A percentile compares a stretch with the other conserved stretches of the same genome.
Conservation (phyloP, 148 eudicot genomes). For the Rhododendron williamsianum region DNA sequence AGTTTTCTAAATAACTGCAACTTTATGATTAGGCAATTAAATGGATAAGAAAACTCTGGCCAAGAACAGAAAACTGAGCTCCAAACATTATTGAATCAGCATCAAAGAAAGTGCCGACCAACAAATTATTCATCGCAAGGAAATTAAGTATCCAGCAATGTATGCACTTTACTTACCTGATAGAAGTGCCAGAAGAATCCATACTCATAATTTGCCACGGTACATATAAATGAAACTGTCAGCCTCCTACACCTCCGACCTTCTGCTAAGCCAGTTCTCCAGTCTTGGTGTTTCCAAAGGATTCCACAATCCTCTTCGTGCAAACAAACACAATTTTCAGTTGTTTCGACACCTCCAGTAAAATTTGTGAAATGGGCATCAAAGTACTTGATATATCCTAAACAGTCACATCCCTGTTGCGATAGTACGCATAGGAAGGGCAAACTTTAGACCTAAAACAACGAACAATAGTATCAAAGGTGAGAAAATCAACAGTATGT, state of each 20-base stretch:
- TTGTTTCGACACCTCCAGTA: slow-evolving; percentile 94
- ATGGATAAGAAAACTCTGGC: not conserved
- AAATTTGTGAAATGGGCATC: slow-evolving; percentile 95
- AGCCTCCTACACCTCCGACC: slow-evolving; percentile 92
- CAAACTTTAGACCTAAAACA: slow-evolving; percentile 2
- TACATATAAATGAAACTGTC: slow-evolving; percentile 87
- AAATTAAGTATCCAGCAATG: not conserved
- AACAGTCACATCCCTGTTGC: slow-evolving; percentile 94
- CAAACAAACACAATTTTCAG: slow-evolving; percentile 91
- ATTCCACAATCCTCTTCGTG: slow-evolving; percentile 98
- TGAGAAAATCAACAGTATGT: not conserved
- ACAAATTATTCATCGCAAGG: not conserved
- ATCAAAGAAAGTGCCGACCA: not conserved
- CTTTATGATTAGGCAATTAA: not conserved
- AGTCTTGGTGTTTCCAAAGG: slow-evolving; percentile 99
- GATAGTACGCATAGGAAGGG: not conserved
- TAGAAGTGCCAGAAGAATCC: slow-evolving; percentile 99
- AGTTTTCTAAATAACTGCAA: not conserved
- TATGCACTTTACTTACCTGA: slow-evolving; percentile 54
- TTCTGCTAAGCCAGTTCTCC: slow-evolving; percentile 97
- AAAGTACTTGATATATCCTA: slow-evolving; percentile 83
- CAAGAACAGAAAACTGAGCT: not conserved
- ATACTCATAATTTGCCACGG: slow-evolving; percentile 97
- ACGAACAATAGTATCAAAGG: not conserved
- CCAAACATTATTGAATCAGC: not conserved